Evolutionary conservation across 2,329 filamentous ascomycete species (phyloP), one percentile per base, ranked within the genome.

Genomic region (Cladobotryum protrusum): DNA sequence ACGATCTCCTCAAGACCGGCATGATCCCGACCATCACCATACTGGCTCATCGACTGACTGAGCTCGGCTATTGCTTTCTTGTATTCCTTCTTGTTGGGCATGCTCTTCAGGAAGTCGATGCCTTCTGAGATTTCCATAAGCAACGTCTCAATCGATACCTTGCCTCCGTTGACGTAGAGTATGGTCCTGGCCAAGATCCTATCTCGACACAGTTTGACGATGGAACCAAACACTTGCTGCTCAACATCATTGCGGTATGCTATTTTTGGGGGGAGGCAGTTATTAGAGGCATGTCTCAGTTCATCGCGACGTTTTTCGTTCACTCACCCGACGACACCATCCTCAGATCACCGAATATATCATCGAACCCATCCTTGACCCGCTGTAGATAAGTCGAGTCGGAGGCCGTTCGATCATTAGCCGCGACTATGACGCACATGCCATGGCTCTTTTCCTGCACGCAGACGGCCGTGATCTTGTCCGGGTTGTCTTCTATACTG

Each of bases 401-500:
- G 6, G 15, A n/a, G 6, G 15, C 14, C 7, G 9, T 15, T 24
- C 36, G 49, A 4, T 55, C 52, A 43, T 61, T 61, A 34, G 45
- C 54, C 4, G 59, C 57, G 17, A 61, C 47, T 40, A 60, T 47
- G n/a, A 59, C 37, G 8, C 18, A 7, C 2, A 61, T 17, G 2
- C 46, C 17, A 14, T 37, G 5, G 5, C 24, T 11, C 4, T 8
- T 43, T 19, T 61, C 54, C 4, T 57, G 42, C 3, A 57, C 47
- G 35, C 57, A 58, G 5, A 57, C 59, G 13, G 59, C 59, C 7
- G 57, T 54, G 15, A 58, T 24, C 1, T 47, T 51, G 4, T 20
- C 7, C 1, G 36, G 12, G 15, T 60, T 50, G 19, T 54, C 43
- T 12, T 17, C 34, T 9, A 56, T 54, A 14, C 48, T 53, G 11